Percentiles rank a stretch among this genome's conserved stretches.
Evolutionary conservation across 805 yeast genomes (phyloP).

Genomic region (Kuraishia ogatae): DNA sequence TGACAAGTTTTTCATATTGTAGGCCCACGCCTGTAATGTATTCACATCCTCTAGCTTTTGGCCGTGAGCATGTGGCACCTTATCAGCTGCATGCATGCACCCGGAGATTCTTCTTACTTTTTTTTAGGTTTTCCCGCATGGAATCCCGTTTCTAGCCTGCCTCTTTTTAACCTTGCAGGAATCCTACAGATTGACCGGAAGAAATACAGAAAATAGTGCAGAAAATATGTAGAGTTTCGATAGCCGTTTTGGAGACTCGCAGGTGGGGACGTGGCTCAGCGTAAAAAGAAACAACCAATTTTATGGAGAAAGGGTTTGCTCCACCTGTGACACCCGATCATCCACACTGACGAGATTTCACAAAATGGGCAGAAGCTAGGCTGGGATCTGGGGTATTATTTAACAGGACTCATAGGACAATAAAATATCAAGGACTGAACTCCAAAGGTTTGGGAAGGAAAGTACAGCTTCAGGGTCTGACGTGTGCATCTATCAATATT

Average conservation of each 20-base stretch:
- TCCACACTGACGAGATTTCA: not conserved
- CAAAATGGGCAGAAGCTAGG: not conserved
- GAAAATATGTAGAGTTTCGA: not conserved
- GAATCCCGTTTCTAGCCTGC: not conserved
- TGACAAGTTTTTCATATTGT: no score
- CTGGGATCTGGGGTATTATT: not conserved
- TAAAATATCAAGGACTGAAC: not conserved
- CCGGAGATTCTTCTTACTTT: not conserved
- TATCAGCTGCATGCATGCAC: not conserved
- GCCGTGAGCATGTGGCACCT: not conserved
- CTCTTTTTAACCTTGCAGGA: not conserved
- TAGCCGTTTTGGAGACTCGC: not conserved
- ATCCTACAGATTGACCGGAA: not conserved
- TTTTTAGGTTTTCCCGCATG: not conserved
- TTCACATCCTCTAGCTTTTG: not conserved
- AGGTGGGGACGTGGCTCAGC: not conserved
- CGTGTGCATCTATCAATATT: no score
- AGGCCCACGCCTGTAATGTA: no score
- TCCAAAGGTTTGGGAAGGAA: no score
- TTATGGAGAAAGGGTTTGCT: not conserved
- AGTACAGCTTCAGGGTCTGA: not conserved
- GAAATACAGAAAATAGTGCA: not conserved
- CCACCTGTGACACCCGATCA: not conserved
- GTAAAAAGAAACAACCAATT: not conserved
- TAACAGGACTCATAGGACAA: not conserved